Base-by-base conservation (phyloP, 2,329 filamentous ascomycete species). In the Pyrenophora teres region DNA sequence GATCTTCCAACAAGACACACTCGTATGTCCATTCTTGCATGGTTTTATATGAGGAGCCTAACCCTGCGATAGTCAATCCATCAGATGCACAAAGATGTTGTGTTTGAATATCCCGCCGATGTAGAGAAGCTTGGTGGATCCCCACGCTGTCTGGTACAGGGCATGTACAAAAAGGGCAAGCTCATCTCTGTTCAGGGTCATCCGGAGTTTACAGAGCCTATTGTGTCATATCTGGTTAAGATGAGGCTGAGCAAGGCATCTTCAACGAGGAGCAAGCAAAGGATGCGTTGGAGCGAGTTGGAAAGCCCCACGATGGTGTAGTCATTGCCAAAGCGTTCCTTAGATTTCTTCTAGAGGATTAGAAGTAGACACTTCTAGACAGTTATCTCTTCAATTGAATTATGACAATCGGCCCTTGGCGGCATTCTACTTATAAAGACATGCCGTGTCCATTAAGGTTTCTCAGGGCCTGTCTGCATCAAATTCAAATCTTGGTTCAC, bases 51-150 rank as follows among this genome's bases (percentile, higher is more conserved):
- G 2, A 7, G 16, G 15, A 25, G 21, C 40, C 58, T 50, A 53
- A 46, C 30, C 3, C 43, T 9, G n/a, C 12, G 3, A 5, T 6
- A 89, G 86, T 80, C 80, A 19, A 83, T 95, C 55, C 87, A 92
- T 70, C 90, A 96, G 73, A 93, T 95, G 89, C 91, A 96, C 74
- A 84, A 86, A 58, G 90, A 97, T 69, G 83, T 88, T 32, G 87
- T 93, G 4, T 82, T 81, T 61, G 74, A 79, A 18, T 84, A 85
- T 47, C 90, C 90, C 0, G 66, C 78, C 5, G 83, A 81, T 46
- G 82, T 87, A 2, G 79, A 87, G 49, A 74, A 78, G 2, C 79
- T 95, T 2, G 90, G 85, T 2, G 81, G 79, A 35, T 88, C 88
- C 2, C 79, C 81, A 3, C 75, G 80, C 39, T 95, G 91, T 75